Evolutionary conservation across 75 land plant species (phyloP), one percentile per base, ranked within the genome.

Genomic region (Pinus taeda): DNA sequence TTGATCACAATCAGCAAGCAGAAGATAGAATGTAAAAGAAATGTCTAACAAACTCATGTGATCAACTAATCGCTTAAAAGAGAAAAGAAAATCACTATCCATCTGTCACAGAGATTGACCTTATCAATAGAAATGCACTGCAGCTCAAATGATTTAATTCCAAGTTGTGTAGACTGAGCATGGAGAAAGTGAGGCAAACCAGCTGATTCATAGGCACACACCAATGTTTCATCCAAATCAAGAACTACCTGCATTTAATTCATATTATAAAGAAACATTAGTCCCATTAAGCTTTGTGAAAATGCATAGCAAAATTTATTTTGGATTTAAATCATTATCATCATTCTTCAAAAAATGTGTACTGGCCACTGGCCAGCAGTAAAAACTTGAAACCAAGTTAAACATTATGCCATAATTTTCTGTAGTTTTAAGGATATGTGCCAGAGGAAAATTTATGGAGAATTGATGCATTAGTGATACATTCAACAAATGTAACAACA

Each of bases 201-300:
- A 57, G 90, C 83, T 58, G 93, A 85, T 72, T 93, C 96, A 87
- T 93, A 93, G 26, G 96, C 96, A 79, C 96, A 93, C 18, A 96
- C 95, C n/a, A 96, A 80, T 75, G 99, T 96, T 78, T 96, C 99
- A 78, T 96, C 99, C 85, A 96, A 82, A 73, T 96, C 99, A 63
- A 96, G 93, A 71, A 96, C 95, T 17, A 96, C 92, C 96, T 93
- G 85, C 63, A 83, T 55, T 17, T 33, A 22, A 15, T 26, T 15
- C 58, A 64, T 22, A 74, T 22, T n/a, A 36, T 37, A 6, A 65
- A 62, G 65, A 7, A 62, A 29, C 36, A 45, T 36, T 15, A 65
- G 70, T 33, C 42, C 29, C 70, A 65, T 33, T 29, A 65, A 29
- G 11, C 29, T 65, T 65, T 6, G 39, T 20, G 6, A 33, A 33